Conservation (phyloP, 768 basidiomycete species). For the Mycena crocata region DNA sequence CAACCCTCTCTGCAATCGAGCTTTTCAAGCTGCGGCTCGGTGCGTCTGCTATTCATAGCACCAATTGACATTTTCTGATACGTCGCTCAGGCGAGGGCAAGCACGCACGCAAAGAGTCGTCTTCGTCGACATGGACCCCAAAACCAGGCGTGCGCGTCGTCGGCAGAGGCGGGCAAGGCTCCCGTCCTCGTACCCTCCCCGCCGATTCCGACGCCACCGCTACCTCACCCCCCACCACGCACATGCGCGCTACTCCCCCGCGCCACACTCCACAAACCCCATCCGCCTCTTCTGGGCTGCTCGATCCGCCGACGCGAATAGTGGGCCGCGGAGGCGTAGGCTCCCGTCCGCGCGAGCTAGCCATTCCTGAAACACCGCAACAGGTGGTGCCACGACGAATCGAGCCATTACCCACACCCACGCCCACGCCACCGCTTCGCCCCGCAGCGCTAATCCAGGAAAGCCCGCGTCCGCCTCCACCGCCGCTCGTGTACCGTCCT, state of each 20-base stretch:
- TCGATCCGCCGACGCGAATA: conserved; percentile 7
- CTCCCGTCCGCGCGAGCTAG: conserved; percentile 16
- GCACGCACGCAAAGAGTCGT: conserved; percentile 3
- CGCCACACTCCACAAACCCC: background rate
- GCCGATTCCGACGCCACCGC: background rate
- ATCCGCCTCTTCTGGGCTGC: background rate
- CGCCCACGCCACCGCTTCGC: background rate
- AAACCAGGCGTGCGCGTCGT: conserved; percentile 17
- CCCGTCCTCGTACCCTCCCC: conserved; percentile 19
- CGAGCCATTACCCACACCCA: too few species aligned
- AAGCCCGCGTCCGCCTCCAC: background rate
- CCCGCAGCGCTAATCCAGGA: conserved; percentile 1
- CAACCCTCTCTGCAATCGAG: conserved; percentile 21
- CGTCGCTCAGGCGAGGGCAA: background rate
- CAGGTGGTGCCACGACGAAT: background rate
- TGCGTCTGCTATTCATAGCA: background rate
- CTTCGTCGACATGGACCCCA: background rate
- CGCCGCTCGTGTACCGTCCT: conserved; percentile 9
- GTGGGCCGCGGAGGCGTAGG: conserved; percentile 25
- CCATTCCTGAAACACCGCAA: background rate
- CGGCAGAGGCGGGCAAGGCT: conserved; percentile 27
- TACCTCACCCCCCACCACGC: background rate
- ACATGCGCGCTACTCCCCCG: background rate
- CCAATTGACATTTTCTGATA: background rate
- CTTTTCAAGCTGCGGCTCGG: conserved; percentile 13